A percentile compares a stretch with the other conserved stretches of the same genome.
These are phyloP conservation scores for Clathrus columnatus DNA, from an alignment of 768 basidiomycete genomes.

Conservation along the genomic window DNA sequence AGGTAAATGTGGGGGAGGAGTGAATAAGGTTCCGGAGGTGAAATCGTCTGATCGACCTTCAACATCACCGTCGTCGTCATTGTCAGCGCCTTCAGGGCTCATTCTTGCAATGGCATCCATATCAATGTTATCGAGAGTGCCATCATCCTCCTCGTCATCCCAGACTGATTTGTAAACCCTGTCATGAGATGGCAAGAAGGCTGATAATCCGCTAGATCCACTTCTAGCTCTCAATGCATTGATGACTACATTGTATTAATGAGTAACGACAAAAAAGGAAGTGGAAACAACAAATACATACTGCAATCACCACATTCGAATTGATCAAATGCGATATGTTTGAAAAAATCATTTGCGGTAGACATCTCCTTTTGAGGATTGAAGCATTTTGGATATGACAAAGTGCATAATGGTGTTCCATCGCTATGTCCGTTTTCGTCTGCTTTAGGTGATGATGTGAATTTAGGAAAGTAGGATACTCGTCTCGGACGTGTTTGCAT, in stretches of 20 bases:
- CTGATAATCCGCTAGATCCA: constrained; percentile 25
- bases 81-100: neutral
- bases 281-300: neutral
- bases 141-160: neutral
- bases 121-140: neutral
- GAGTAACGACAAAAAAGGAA: neutral
- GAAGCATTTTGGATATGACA: constrained; percentile 15
- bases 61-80: neutral
- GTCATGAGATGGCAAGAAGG: constrained; percentile 26
- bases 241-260: constrained; percentile 17
- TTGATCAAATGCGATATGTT: constrained; percentile 24
- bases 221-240: constrained; percentile 23
- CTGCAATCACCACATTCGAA: constrained; percentile 29
- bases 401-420: neutral
- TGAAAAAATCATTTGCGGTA: constrained; percentile 24
- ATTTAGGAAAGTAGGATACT: neutral
- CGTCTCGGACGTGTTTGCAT: constrained; percentile 1
- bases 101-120: neutral
- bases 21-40: neutral
- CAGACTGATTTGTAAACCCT: neutral
- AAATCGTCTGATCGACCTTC: neutral
- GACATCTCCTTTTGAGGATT: neutral
- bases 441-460: neutral
- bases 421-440: neutral
- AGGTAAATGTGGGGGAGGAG: constrained; percentile 5